Percentiles rank a stretch among this genome's conserved stretches.
phyloP scores from a whole-genome alignment of 352 stramenopile genomes.

The Globisporangium uncinulatum region DNA sequence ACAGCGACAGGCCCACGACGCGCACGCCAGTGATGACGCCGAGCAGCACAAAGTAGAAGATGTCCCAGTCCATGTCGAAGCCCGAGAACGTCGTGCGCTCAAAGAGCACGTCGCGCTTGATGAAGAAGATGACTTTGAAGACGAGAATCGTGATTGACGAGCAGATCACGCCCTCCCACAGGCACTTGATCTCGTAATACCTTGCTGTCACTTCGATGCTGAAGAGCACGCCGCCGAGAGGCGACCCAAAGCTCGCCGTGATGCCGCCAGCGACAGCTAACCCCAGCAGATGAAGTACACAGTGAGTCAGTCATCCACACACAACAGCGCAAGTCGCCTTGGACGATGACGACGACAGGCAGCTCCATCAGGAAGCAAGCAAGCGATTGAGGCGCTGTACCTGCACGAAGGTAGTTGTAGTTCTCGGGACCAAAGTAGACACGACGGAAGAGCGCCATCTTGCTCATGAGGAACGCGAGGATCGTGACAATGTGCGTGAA shows the following conservation, averaged over 20 bases:
- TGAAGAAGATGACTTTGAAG: constrained; percentile 71
- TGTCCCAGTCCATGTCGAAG: constrained; percentile 77
- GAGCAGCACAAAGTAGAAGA: constrained; percentile 67
- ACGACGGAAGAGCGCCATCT: constrained; percentile 57
- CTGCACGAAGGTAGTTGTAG: constrained; percentile 61
- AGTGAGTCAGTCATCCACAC: background rate
- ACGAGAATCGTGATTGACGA: constrained; percentile 75
- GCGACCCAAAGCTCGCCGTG: constrained; percentile 76
- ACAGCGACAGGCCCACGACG: background rate
- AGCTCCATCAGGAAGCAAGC: too few species aligned
- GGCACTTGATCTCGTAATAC: constrained; percentile 82
- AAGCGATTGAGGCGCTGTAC: constrained; percentile 11
- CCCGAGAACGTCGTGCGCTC: constrained; percentile 68
- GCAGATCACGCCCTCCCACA: constrained; percentile 81
- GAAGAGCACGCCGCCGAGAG: constrained; percentile 72
- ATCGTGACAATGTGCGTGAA: constrained; percentile 77
- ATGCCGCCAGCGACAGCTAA: constrained; percentile 67
- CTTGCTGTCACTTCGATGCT: constrained; percentile 83
- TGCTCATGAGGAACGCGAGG: constrained; percentile 63
- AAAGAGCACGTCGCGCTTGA: constrained; percentile 70
- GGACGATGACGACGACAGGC: too few species aligned
- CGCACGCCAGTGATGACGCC: constrained; percentile 63
- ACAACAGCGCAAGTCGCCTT: background rate
- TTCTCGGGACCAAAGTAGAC: constrained; percentile 66
- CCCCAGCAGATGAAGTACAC: background rate